Base-by-base conservation (phyloP, 2,329 filamentous ascomycete species). In the Botrytis pseudocinerea region DNA sequence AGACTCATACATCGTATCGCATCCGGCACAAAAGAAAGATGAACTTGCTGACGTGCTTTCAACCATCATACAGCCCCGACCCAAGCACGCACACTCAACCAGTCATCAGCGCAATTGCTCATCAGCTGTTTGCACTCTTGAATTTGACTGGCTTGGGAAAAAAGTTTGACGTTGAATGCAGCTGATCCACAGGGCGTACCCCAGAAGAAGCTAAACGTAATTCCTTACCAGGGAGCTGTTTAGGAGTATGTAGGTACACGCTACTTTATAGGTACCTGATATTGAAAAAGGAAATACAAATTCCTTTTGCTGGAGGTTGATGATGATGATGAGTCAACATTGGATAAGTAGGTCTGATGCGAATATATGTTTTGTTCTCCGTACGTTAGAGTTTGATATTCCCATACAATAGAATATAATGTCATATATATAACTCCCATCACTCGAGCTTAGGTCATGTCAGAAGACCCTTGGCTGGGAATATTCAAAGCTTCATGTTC, bases 201-300 rank as follows among this genome's bases (percentile, higher is more conserved):
- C 61, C 69, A 71, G 69, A 71, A 46, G 69, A 71, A 59, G 61
- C 69, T 71, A 71, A 71, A 66, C 69, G 69, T 71, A 71, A 71
- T 71, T 22, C 38, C n/a, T 32, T 18, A 32, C 51, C 18, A 69
- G 51, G 69, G 16, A 66, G 46, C 32, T 66, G 64, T 51, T n/a
- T 10, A 44, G 25, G 40, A n/a, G 9, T 20, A 63, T 42, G 20
- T 38, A 32, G 16, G 28, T 57, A 16, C 5, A 14, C 12, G 12
- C 16, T 44, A 6, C 42, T 44, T 7, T 20, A n/a, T 51, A n/a
- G 25, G 4, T 51, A 51, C 48, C 48, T 51, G 25, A 51, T 12
- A 14, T n/a, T 9, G 42, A 16, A 54, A 42, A 38, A 22, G n/a
- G n/a, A 38, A 51, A 54, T 10, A 10, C 12, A 1, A 28, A 42